Evolutionary conservation across 192 early-diverging fungal genomes (phyloP).

Genomic region (Linnemannia hyalina): DNA sequence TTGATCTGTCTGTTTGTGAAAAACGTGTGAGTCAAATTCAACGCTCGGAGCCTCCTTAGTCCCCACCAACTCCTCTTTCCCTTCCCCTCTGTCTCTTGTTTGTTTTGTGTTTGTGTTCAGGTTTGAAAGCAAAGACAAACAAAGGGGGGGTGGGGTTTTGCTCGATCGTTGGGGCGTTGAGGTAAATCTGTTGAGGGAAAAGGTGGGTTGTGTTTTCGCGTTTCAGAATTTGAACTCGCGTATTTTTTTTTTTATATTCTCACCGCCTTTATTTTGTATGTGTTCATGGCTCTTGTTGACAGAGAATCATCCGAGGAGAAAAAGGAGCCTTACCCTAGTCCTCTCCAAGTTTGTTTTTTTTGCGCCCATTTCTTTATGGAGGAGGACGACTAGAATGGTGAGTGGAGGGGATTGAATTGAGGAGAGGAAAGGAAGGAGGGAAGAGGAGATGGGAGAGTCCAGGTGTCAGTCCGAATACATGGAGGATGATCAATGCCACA

Average conservation of each 20-base stretch:
- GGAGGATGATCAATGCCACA: constrained; percentile 5
- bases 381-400: background rate
- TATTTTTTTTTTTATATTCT: background rate
- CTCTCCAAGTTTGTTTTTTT: background rate
- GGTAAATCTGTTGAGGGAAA: background rate
- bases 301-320: background rate
- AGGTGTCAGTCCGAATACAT: background rate
- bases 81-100: background rate
- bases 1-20: background rate
- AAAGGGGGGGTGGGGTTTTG: background rate
- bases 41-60: background rate
- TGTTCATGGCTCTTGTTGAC: background rate
- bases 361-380: background rate
- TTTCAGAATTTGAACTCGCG: background rate
- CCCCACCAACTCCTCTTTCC: background rate
- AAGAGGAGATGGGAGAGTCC: background rate
- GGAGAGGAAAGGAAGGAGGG: background rate
- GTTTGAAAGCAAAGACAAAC: background rate
- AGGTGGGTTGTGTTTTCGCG: background rate
- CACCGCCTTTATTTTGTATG: background rate
- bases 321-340: background rate
- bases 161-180: background rate
- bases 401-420: background rate
- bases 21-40: background rate
- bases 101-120: background rate